Evolutionary conservation across 2,329 filamentous ascomycete species (phyloP).

Genomic region (Pseudohalonectria lignicola): DNA sequence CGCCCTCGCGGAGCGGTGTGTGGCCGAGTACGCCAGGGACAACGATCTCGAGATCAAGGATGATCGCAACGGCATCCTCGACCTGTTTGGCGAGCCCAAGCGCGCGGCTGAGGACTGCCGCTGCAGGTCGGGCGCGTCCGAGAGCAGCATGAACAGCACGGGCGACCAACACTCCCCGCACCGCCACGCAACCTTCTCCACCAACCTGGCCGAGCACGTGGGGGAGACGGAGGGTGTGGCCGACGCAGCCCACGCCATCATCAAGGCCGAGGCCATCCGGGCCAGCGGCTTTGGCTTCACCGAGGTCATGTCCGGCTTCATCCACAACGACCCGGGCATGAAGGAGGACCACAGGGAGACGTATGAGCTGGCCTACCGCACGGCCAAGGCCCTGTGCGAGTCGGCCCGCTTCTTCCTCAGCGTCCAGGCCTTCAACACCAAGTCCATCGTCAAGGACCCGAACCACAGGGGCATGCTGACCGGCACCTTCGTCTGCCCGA

Average conservation of each 20-base stretch:
- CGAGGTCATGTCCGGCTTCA: constrained; percentile 53
- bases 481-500: constrained; percentile 46
- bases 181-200: not conserved
- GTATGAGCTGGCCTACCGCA: constrained; percentile 40
- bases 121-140: constrained; percentile 2
- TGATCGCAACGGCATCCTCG: constrained; percentile 33
- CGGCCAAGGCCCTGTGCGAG: constrained; percentile 41
- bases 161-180: constrained; percentile 2
- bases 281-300: constrained; percentile 47
- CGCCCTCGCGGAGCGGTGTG: constrained; percentile 53
- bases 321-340: constrained; percentile 33
- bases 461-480: constrained; percentile 43
- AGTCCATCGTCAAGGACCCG: constrained; percentile 31
- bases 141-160: constrained; percentile 1
- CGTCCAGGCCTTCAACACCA: constrained; percentile 42
- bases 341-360: constrained; percentile 34
- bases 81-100: constrained; percentile 43
- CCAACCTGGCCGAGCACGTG: constrained; percentile 14
- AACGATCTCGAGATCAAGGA: constrained; percentile 31
- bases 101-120: constrained; percentile 13
- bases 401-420: constrained; percentile 48
- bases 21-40: constrained; percentile 35
- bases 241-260: constrained; percentile 25
- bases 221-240: constrained; percentile 24
- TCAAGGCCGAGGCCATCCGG: constrained; percentile 28